Evolutionary conservation across 2,329 filamentous ascomycete genomes (phyloP).

Genomic region (Bimuria novae-zelandiae): DNA sequence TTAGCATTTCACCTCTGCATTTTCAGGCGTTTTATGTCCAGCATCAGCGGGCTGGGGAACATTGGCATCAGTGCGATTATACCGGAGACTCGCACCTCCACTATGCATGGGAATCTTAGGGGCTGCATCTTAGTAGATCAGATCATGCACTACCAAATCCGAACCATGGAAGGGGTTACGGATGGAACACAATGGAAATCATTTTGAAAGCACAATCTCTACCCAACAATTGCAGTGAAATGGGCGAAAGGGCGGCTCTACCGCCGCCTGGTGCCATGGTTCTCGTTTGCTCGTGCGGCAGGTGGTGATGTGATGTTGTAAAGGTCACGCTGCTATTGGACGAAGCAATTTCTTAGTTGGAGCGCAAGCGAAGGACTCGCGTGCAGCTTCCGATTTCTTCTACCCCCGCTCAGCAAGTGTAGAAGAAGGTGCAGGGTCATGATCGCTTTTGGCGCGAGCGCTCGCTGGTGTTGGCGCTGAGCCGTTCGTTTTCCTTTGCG

Average conservation of each 20-base stretch:
- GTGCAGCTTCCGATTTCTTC: background rate
- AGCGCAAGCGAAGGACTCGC: background rate
- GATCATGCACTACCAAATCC: background rate
- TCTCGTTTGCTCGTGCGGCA: background rate
- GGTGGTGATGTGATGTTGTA: conserved; percentile 5
- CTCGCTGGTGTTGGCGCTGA: too few relatives aligned
- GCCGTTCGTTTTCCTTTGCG: too few relatives aligned
- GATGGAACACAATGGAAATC: background rate
- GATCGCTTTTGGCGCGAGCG: background rate
- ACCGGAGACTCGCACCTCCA: background rate
- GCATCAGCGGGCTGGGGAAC: background rate
- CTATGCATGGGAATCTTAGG: background rate
- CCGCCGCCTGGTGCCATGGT: background rate
- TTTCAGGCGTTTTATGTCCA: conserved; percentile 3
- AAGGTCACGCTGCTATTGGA: background rate
- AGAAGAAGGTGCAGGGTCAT: background rate
- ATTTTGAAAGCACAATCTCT: too few relatives aligned
- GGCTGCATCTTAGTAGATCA: conserved; percentile 3
- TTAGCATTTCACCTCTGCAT: conserved; percentile 25
- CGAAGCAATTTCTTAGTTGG: background rate
- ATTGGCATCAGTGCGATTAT: background rate
- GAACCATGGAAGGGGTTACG: background rate
- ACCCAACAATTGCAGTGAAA: too few relatives aligned
- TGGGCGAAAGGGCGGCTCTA: too few relatives aligned
- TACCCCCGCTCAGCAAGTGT: background rate